Percentiles rank a stretch among this genome's conserved stretches.
Evolutionary conservation across 2,329 filamentous ascomycete genomes (phyloP).

Genomic region (Pezicula neosporulosa): DNA sequence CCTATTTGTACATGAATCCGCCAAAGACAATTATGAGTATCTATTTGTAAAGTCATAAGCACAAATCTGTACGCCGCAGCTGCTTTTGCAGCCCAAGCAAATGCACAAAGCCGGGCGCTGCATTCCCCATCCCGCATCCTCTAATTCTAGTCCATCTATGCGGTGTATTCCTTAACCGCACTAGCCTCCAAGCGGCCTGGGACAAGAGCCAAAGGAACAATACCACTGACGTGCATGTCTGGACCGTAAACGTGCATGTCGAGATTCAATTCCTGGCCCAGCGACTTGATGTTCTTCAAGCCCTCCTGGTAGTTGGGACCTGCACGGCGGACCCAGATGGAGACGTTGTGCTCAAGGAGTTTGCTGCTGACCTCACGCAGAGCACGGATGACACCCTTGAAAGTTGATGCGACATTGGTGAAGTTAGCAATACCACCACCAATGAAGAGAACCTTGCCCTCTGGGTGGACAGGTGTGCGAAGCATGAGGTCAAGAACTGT

Average conservation of each 20-base stretch:
- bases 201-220: constrained; percentile 85
- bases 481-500: constrained; percentile 98
- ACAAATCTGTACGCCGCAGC: constrained; percentile 21
- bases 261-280: constrained; percentile 88
- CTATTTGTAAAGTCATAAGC: constrained; percentile 24
- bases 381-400: constrained; percentile 99
- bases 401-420: constrained; percentile 98
- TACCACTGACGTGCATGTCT: constrained; percentile 88
- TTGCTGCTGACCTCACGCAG: constrained; percentile 83
- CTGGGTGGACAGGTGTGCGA: constrained; percentile 75
- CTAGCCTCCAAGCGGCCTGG: constrained; percentile 62
- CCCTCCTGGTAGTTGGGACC: constrained; percentile 99
- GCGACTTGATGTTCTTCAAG: constrained; percentile 99
- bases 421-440: constrained; percentile 99
- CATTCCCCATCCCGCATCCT: constrained; percentile 11
- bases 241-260: constrained; percentile 89
- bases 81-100: constrained; percentile 16
- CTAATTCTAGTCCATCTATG: constrained; percentile 13
- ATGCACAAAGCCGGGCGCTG: constrained; percentile 16
- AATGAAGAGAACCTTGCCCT: constrained; percentile 99
- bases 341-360: constrained; percentile 92
- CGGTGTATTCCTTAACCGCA: constrained; percentile 54
- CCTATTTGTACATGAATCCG: constrained; percentile 5
- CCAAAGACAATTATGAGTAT: constrained; percentile 23
- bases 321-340: constrained; percentile 90